Base-by-base conservation (phyloP, 257 asterid genomes). In the Rehmannia glutinosa region DNA sequence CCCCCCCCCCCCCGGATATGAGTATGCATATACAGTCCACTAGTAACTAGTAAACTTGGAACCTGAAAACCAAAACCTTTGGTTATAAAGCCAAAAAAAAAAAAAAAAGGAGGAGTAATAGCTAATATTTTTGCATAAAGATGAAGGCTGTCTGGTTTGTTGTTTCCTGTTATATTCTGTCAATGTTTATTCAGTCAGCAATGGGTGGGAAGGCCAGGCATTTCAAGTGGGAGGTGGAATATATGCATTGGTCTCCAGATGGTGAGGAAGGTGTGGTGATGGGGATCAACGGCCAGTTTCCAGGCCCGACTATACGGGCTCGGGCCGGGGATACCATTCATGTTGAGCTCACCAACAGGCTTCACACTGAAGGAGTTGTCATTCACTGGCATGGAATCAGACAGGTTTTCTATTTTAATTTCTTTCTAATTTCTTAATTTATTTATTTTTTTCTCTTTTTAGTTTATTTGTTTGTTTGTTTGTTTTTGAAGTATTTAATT, bases 301-400 rank as follows among this genome's bases (percentile, higher is more conserved):
- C 98, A 10, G 92, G 97, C 49, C 97, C 98, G 21, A 92, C 97
- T 0, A 87, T 92, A 17, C 77, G 84, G 56, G 98, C 96, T 13
- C 78, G 30, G 30, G 89, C 80, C 30, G 97, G 97, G 0, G 98
- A 92, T 19, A 89, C 86, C 51, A 28, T 92, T 0, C 73, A 70
- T 38, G 68, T 92, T 8, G 78, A 89, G 52, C 92, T 92, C 45
- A 87, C 89, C 41, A 92, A 89, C 70, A 75, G 82, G 71, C 90
- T 92, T 38, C 70, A 30, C 52, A 89, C 96, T 10, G 97, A 92
- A 76, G 96, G 96, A 3, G 80, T 82, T 43, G 97, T 84, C 50
- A 89, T 89, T 66, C 98, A 89, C 66, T 92, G 97, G 96, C 97
- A 91, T 75, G 97, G 97, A 20, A 84, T 91, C 27, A 49, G 88